Evolutionary conservation across 495 filamentous ascomycete species (phyloP).

Genomic region (Penicillium alfredii): DNA sequence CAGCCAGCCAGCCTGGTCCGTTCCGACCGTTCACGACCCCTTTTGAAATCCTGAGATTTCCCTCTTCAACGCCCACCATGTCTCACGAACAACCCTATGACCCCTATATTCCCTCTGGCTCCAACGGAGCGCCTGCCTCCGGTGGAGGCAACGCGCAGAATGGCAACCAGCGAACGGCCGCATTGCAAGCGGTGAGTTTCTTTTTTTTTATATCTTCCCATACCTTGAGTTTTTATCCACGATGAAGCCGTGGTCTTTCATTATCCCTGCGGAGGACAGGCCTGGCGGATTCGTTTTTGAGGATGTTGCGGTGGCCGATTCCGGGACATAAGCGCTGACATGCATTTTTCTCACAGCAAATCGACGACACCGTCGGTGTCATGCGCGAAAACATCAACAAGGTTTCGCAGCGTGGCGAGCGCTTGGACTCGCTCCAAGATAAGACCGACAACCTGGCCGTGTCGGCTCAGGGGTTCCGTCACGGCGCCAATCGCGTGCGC

Average conservation of each 20-base stretch:
- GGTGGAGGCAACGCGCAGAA: conserved; percentile 48
- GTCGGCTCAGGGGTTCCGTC: conserved; percentile 88
- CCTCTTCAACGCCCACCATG: conserved; percentile 42
- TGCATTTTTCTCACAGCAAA: conserved; percentile 60
- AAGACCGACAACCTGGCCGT: conserved; percentile 91
- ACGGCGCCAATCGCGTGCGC: conserved; percentile 88
- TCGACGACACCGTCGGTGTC: conserved; percentile 84
- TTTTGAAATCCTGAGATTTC: too few relatives aligned
- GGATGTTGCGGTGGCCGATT: conserved; percentile 1
- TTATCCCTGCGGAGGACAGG: too few relatives aligned
- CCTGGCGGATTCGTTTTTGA: neutral
- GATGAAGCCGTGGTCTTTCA: neutral
- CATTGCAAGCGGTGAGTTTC: conserved; percentile 71
- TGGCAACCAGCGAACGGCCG: conserved; percentile 59
- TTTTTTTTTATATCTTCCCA: conserved; percentile 1
- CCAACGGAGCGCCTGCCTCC: conserved; percentile 41
- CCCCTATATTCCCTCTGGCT: conserved; percentile 78
- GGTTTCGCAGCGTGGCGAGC: conserved; percentile 84
- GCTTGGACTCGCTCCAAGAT: conserved; percentile 83
- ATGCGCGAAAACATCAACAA: conserved; percentile 96
- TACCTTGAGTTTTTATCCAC: neutral
- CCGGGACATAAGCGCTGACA: conserved; percentile 15
- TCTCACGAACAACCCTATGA: conserved; percentile 73
- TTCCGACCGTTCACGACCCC: too few relatives aligned
- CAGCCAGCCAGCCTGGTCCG: neutral